A percentile compares a stretch with the other conserved stretches of the same genome.
Conservation (phyloP, 805 yeast species). For the Myxozyma nipponensis region DNA sequence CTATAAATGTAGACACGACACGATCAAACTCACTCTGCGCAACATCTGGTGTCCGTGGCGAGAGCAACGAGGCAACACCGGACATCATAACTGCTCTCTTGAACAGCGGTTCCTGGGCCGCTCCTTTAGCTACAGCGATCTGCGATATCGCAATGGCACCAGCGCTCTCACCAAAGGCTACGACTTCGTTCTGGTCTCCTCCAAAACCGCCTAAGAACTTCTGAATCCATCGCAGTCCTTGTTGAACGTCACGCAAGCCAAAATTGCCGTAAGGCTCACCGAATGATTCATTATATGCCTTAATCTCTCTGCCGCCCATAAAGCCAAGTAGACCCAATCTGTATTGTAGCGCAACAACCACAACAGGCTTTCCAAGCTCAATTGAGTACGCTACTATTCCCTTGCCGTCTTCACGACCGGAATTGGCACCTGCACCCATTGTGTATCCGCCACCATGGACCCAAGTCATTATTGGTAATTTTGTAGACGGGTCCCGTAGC, state of each 20-base stretch:
- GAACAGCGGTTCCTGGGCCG: not conserved
- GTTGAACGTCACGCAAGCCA: not conserved
- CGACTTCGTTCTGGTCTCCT: conserved; percentile 41
- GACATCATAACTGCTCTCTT: not conserved
- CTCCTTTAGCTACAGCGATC: not conserved
- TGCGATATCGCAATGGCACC: conserved; percentile 26
- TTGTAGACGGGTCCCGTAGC: not conserved
- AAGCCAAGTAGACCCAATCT: not conserved
- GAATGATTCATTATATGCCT: not conserved
- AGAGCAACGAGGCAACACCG: not conserved
- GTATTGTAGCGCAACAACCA: not conserved
- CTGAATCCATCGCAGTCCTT: conserved; percentile 40
- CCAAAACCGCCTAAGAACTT: conserved; percentile 42
- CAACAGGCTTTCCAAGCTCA: not conserved
- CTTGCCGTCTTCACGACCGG: conserved; percentile 5
- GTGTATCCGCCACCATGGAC: conserved; percentile 47
- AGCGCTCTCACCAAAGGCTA: conserved; percentile 44
- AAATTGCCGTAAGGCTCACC: not conserved
- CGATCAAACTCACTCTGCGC: not conserved
- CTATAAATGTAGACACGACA: not conserved
- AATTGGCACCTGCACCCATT: conserved; percentile 33
- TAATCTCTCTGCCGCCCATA: not conserved
- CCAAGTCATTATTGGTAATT: conserved; percentile 28
- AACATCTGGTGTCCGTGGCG: not conserved
- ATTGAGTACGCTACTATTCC: not conserved